Evolutionary conservation across 2,329 filamentous ascomycete species (phyloP), one percentile per base, ranked within the genome.

Genomic region (Diaporthe australafricana): DNA sequence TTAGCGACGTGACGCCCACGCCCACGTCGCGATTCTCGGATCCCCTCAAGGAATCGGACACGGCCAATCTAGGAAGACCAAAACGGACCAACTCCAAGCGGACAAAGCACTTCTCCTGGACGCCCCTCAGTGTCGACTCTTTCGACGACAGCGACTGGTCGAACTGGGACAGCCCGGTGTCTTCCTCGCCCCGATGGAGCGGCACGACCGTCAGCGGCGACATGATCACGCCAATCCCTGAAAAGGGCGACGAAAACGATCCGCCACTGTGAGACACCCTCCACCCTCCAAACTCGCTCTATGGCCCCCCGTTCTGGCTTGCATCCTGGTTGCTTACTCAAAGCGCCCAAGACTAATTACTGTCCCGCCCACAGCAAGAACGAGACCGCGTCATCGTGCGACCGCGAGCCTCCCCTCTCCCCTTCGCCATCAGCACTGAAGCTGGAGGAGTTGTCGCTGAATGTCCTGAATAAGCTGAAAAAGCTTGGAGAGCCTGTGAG

Each of bases 381-480:
- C 73, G 27, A 47, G 70, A 70, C 53, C 62, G 53, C 53, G 55
- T 52, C 57, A 72, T 50, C 67, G 63, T 38, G 20, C 66, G 20
- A 68, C 68, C 5, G 27, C 74, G 78, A 69, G 79, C 81, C 63
- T 78, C 77, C 67, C 77, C 77, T 70, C 50, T 72, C 70, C 50
- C 63, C 72, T 22, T 65, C 52, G 30, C 73, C 80, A 32, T 79
- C 83, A 55, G 78, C 83, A 25, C 82, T 82, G 73, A 86, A 84
- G 77, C 80, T 89, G 45, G 86, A 88, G 80, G 84, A 91, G 78
- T 79, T 90, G 71, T 80, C 93, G 35, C 94, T 94, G 83, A 91
- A 91, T 62, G 88, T 92, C 60, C 87, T 97, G 70, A 91, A 91
- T 79, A 91, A 92, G 75, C 83, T 95, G 84, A 94, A 91, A 81